Evolutionary conservation across 352 stramenopile genomes (phyloP).

Genomic region (Phytopythium kandeliae): DNA sequence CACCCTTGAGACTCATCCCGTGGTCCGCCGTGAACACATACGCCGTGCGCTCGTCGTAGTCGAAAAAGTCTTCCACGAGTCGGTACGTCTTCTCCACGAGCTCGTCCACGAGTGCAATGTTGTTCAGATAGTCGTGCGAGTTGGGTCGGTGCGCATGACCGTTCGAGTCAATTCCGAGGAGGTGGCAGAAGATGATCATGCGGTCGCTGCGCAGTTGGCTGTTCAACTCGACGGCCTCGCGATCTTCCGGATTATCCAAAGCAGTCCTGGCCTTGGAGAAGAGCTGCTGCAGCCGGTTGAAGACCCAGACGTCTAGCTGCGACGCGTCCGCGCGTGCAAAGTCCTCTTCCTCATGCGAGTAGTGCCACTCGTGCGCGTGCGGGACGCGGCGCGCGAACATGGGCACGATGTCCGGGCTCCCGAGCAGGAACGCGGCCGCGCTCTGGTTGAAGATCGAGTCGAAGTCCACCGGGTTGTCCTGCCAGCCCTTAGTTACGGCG

Average conservation of each 20-base stretch:
- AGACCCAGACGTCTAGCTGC: conserved; percentile 75
- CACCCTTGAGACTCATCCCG: conserved; percentile 79
- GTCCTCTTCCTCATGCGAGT: conserved; percentile 76
- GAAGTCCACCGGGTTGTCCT: conserved; percentile 85
- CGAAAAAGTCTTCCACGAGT: conserved; percentile 64
- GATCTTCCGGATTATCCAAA: neutral
- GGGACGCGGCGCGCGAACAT: conserved; percentile 80
- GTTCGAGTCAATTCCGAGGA: conserved; percentile 84
- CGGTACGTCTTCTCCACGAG: conserved; percentile 54
- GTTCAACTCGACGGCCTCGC: conserved; percentile 15
- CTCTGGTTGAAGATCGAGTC: conserved; percentile 87
- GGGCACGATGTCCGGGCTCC: conserved; percentile 80
- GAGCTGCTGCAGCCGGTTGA: conserved; percentile 39
- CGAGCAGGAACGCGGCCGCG: conserved; percentile 55
- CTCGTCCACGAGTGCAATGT: conserved; percentile 79
- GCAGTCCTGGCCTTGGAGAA: conserved; percentile 13
- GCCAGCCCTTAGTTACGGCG: conserved; percentile 84
- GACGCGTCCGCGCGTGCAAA: conserved; percentile 72
- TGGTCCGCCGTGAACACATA: conserved; percentile 86
- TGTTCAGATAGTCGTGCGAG: conserved; percentile 75
- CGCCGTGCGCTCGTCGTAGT: conserved; percentile 55
- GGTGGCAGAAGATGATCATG: conserved; percentile 78
- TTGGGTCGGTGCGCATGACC: conserved; percentile 76
- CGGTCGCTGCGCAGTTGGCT: conserved; percentile 27
- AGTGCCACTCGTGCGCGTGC: conserved; percentile 61